Conservation (phyloP, 2,329 filamentous ascomycete species). For the Xylaria digitata region DNA sequence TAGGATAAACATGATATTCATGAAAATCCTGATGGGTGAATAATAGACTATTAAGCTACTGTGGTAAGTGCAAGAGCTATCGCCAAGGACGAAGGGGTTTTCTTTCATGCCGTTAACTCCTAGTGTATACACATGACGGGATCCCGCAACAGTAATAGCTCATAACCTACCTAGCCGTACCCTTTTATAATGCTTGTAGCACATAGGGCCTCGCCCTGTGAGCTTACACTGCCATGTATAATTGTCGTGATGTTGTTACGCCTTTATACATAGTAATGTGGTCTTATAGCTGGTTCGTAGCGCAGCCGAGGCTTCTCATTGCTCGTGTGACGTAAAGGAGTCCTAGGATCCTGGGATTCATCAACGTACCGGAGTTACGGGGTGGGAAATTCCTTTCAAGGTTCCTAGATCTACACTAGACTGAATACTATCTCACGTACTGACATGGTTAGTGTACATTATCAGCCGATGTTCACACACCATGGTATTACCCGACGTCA, state of each 20-base stretch:
- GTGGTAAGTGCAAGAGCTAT: neutral
- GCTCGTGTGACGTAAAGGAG: slow-evolving; percentile 20
- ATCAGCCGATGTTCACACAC: no score
- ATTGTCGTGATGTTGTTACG: neutral
- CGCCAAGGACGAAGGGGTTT: neutral
- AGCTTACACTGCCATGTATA: neutral
- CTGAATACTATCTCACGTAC: neutral
- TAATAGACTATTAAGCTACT: neutral
- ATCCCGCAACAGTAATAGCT: slow-evolving; percentile 1
- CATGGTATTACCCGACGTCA: neutral
- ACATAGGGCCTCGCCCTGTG: neutral
- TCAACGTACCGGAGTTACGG: slow-evolving; percentile 21
- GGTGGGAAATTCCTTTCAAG: neutral
- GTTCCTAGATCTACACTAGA: neutral
- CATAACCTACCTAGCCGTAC: neutral
- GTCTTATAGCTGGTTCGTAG: no score
- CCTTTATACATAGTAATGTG: neutral
- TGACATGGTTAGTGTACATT: no score
- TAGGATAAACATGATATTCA: neutral
- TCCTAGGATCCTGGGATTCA: neutral
- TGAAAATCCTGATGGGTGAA: neutral
- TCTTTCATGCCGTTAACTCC: neutral
- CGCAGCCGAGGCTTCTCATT: slow-evolving; percentile 22
- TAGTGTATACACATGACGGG: neutral
- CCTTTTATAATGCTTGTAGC: neutral